These are phyloP conservation scores for Amanita rubescens DNA, from an alignment of 768 basidiomycete genomes.

Conservation along the genomic window DNA sequence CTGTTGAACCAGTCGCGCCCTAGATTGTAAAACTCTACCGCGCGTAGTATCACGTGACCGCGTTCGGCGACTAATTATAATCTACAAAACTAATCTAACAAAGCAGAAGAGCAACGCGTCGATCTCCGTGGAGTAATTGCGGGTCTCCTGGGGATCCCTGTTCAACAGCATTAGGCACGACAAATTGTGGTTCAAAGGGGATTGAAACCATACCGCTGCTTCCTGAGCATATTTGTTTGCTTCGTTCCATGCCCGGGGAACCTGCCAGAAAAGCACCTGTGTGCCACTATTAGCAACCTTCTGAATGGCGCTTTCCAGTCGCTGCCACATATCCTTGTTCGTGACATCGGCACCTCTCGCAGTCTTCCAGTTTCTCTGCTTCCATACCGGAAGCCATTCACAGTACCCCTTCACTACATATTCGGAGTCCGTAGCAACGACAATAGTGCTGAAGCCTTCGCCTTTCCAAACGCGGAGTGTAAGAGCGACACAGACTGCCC, in stretches of 20 bases:
- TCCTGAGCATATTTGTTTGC: background rate
- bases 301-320: background rate
- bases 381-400: constrained; percentile 18
- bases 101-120: no score
- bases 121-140: no score
- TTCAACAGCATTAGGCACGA: no score
- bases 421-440: constrained; percentile 24
- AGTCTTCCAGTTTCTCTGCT: background rate
- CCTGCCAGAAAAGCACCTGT: background rate
- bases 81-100: no score
- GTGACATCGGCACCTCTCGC: background rate
- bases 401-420: constrained; percentile 23
- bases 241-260: background rate
- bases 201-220: background rate
- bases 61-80: no score
- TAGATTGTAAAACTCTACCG: background rate
- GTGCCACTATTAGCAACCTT: background rate
- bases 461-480: constrained; percentile 14
- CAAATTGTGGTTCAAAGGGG: no score
- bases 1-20: background rate
- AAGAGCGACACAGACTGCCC: background rate
- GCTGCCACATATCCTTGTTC: background rate
- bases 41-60: constrained; percentile 6
- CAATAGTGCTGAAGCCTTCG: constrained; percentile 23
- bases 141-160: no score